phyloP scores from a whole-genome alignment of 2,329 filamentous ascomycete genomes.

The Trichoderma koningiopsis region DNA sequence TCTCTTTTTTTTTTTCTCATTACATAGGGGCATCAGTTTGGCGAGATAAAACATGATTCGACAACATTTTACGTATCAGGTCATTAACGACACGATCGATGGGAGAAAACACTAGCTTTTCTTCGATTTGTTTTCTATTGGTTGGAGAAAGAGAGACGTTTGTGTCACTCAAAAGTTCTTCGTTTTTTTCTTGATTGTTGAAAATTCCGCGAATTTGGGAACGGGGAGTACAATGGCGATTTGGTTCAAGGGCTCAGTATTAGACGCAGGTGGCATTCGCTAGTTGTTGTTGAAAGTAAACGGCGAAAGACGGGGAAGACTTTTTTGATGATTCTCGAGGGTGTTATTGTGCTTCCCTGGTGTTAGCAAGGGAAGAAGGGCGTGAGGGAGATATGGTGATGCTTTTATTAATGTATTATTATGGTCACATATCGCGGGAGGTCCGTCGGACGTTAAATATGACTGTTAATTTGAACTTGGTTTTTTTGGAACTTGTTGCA shows the following conservation, averaged over 20 bases:
- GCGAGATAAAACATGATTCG: slow-evolving; percentile 6
- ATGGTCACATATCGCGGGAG: slow-evolving; percentile 15
- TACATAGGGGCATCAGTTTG: neutral
- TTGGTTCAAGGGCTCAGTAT: neutral
- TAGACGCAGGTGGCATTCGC: neutral
- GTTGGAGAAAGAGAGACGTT: neutral
- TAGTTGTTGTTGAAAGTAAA: neutral
- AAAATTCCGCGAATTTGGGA: slow-evolving; percentile 16
- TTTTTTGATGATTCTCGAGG: neutral
- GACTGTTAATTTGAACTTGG: neutral
- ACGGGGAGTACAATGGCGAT: slow-evolving; percentile 18
- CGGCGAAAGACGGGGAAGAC: neutral
- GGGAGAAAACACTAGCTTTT: neutral
- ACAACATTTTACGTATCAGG: slow-evolving; percentile 5
- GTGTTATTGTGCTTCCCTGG: neutral
- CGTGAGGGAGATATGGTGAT: neutral
- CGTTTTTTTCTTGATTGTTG: neutral
- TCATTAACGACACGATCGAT: slow-evolving; percentile 10
- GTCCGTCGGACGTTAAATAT: neutral
- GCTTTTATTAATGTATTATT: slow-evolving; percentile 9
- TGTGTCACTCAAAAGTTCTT: neutral
- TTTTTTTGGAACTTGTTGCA: neutral
- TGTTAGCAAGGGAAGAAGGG: neutral
- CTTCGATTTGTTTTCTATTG: neutral
- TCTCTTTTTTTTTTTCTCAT: neutral